A percentile compares a stretch with the other conserved stretches of the same genome.
Conservation (phyloP, 2,329 filamentous ascomycete species). For the Alternaria tenuissima region DNA sequence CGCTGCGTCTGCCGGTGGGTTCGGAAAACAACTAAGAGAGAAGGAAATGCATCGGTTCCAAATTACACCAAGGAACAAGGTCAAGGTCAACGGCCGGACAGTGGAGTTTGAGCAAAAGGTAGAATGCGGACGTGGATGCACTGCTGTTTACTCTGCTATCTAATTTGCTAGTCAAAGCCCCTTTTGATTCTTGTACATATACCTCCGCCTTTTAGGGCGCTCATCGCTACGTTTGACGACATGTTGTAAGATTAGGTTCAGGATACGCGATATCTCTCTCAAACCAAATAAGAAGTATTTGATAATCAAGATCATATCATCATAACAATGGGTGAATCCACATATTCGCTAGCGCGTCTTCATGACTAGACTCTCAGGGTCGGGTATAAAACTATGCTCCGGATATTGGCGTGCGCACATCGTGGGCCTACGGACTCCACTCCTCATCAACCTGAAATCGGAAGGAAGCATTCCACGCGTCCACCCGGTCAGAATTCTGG, state of each 20-base stretch:
- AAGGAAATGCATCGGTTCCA: constrained; percentile 78
- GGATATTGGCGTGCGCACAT: not conserved
- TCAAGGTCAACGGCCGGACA: constrained; percentile 73
- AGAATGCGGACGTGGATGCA: constrained; percentile 87
- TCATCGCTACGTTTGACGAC: constrained; percentile 1
- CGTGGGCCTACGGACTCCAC: not conserved
- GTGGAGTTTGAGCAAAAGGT: constrained; percentile 85
- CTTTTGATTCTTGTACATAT: constrained; percentile 8
- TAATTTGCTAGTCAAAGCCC: not conserved
- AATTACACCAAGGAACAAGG: constrained; percentile 78
- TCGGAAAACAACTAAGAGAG: constrained; percentile 60
- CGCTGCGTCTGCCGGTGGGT: constrained; percentile 25
- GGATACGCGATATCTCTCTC: not conserved
- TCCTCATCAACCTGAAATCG: not conserved
- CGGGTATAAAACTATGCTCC: not conserved
- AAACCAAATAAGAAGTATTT: constrained; percentile 2
- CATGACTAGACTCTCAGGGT: not conserved
- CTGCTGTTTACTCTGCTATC: constrained; percentile 52
- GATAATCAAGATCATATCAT: not conserved
- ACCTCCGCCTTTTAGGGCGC: constrained; percentile 10
- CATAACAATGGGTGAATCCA: not conserved
- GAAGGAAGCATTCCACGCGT: not conserved
- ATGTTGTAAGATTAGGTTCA: constrained; percentile 11
- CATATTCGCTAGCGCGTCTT: not conserved
- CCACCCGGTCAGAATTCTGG: not conserved